phyloP scores from a whole-genome alignment of 164 flowering plant species.

The Stephania yunnanensis region DNA sequence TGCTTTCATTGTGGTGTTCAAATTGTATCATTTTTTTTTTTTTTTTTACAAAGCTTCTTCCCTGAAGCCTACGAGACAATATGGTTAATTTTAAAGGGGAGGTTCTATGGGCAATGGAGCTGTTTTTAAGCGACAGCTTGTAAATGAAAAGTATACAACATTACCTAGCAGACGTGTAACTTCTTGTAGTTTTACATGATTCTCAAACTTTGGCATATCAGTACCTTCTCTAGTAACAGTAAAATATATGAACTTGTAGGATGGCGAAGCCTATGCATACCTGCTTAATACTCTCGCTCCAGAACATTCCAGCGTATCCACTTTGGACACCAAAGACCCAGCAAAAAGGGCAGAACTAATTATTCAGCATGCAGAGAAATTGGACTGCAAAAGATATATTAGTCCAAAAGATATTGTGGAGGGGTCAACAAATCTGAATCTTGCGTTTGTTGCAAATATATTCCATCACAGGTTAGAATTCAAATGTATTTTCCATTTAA shows the following conservation, averaged over 20 bases:
- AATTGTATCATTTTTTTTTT: background rate
- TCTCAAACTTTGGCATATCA: background rate
- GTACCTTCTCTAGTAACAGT: background rate
- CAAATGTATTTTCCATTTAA: background rate
- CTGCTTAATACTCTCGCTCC: constrained; percentile 96
- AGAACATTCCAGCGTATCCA: constrained; percentile 62
- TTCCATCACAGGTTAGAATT: constrained; percentile 70
- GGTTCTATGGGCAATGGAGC: background rate
- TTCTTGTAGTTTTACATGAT: background rate
- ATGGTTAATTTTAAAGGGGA: background rate
- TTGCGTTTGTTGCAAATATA: constrained; percentile 89
- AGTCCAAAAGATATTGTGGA: constrained; percentile 79
- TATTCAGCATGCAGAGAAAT: constrained; percentile 84
- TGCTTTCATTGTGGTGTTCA: background rate
- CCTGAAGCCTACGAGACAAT: background rate
- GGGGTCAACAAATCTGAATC: constrained; percentile 85
- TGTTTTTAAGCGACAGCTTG: too few relatives aligned
- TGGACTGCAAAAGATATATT: constrained; percentile 84
- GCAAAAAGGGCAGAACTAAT: constrained; percentile 71
- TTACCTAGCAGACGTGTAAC: background rate
- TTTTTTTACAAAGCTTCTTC: background rate
- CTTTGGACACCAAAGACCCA: constrained; percentile 70
- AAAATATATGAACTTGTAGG: constrained; percentile 35
- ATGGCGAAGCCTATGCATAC: constrained; percentile 91
- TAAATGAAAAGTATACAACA: too few relatives aligned